Percentiles rank a stretch among this genome's conserved stretches.
These are phyloP conservation scores for Plantago major DNA, from an alignment of 257 asterid genomes.

Conservation along the genomic window DNA sequence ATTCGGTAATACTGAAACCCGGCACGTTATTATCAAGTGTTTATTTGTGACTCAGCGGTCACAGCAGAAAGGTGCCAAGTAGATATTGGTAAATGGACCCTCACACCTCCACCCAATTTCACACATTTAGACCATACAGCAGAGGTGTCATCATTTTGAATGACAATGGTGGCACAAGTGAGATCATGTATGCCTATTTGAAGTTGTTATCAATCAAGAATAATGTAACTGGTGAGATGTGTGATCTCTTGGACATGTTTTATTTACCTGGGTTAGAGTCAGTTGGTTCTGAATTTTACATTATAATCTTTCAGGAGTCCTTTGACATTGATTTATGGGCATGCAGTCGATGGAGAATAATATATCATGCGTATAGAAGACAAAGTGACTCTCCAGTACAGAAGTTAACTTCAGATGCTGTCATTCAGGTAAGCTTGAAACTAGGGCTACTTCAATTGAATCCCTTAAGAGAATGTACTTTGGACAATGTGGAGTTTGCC, in stretches of 20 bases:
- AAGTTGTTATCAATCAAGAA: not conserved
- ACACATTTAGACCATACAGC: too few relatives aligned
- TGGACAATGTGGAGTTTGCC: not conserved
- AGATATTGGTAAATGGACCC: too few relatives aligned
- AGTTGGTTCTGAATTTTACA: slow-evolving; percentile 41
- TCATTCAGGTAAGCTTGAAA: slow-evolving; percentile 63
- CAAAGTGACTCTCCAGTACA: slow-evolving; percentile 47
- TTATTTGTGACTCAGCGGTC: too few relatives aligned
- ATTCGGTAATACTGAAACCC: too few relatives aligned
- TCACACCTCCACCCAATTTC: too few relatives aligned
- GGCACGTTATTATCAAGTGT: too few relatives aligned
- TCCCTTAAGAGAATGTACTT: too few relatives aligned
- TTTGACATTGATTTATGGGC: slow-evolving; percentile 96
- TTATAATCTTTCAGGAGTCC: slow-evolving; percentile 81
- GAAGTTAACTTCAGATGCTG: slow-evolving; percentile 82
- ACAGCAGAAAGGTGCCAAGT: too few relatives aligned
- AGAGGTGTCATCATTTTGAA: not conserved
- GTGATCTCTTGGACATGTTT: slow-evolving; percentile 15
- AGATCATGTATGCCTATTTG: not conserved
- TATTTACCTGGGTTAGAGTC: slow-evolving; percentile 22
- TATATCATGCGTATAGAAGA: slow-evolving; percentile 54
- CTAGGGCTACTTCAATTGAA: not conserved
- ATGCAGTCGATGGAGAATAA: slow-evolving; percentile 98
- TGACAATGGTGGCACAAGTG: too few relatives aligned
- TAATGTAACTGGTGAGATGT: not conserved